These are phyloP conservation scores for Scalesia atractyloides DNA, from an alignment of 129 eudicot genomes.

Conservation along the genomic window DNA sequence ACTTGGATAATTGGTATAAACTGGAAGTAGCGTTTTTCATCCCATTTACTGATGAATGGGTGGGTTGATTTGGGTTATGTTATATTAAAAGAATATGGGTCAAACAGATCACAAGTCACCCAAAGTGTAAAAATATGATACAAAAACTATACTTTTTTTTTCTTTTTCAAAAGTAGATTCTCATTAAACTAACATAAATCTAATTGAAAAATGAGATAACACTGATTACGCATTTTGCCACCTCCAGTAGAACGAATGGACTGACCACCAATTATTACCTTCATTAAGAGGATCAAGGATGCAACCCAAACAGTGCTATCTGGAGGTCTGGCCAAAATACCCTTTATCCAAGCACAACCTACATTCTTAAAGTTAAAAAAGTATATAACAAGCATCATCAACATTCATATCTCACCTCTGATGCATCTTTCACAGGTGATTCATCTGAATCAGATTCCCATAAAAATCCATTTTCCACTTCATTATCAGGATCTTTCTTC, in stretches of 20 bases:
- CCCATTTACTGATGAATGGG: background rate
- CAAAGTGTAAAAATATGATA: background rate
- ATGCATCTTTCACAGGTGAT: slow-evolving; percentile 41
- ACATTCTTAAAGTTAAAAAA: slow-evolving; percentile 25
- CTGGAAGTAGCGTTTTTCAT: slow-evolving; percentile 14
- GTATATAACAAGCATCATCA: slow-evolving; percentile 30
- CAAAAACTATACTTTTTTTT: background rate
- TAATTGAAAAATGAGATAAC: slow-evolving; percentile 25
- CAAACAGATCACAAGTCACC: background rate
- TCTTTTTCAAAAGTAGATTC: background rate
- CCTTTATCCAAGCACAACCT: slow-evolving; percentile 59
- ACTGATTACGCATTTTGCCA: background rate
- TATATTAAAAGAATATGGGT: background rate
- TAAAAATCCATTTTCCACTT: slow-evolving; percentile 73
- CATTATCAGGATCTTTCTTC: slow-evolving; percentile 42
- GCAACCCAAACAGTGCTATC: slow-evolving; percentile 35
- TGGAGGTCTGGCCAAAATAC: slow-evolving; percentile 36
- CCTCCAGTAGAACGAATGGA: slow-evolving; percentile 33
- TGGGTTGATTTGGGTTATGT: background rate
- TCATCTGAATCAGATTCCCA: slow-evolving; percentile 68
- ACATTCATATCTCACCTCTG: slow-evolving; percentile 48
- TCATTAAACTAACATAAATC: background rate
- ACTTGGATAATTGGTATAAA: slow-evolving; percentile 46
- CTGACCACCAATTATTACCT: slow-evolving; percentile 55
- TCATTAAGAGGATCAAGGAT: slow-evolving; percentile 29